These are phyloP conservation scores for Prinsepia uniflora DNA, from an alignment of 306 rosid species.

Conservation along the genomic window DNA sequence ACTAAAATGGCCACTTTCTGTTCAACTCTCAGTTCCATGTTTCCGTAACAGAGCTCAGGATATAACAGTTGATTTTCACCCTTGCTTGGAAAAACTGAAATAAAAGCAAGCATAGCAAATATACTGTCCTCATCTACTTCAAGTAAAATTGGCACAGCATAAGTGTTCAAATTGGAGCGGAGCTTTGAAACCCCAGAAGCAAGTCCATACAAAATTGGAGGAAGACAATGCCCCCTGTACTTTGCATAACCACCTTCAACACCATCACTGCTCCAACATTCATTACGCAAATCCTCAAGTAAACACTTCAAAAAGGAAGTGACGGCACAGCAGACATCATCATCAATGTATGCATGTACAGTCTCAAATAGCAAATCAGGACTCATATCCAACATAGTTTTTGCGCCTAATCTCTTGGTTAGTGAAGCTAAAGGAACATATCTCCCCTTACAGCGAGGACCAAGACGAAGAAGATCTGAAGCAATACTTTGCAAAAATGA, in stretches of 20 bases:
- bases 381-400: constrained; percentile 59
- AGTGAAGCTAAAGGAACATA: constrained; percentile 84
- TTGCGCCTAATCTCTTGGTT: constrained; percentile 86
- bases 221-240: constrained; percentile 70
- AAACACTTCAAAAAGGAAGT: constrained; percentile 84
- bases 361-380: constrained; percentile 60
- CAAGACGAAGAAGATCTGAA: constrained; percentile 66
- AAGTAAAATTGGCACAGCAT: constrained; percentile 74
- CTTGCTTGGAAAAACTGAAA: constrained; percentile 55
- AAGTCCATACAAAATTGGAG: constrained; percentile 72
- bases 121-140: constrained; percentile 85
- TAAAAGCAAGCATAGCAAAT: constrained; percentile 80
- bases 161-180: constrained; percentile 87
- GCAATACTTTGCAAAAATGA: constrained; percentile 64
- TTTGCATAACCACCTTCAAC: constrained; percentile 78
- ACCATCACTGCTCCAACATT: constrained; percentile 82
- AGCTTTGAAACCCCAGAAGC: constrained; percentile 90
- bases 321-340: constrained; percentile 91
- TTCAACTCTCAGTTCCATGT: constrained; percentile 61
- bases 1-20: constrained; percentile 90
- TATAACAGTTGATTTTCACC: constrained; percentile 35
- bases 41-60: constrained; percentile 42
- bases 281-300: constrained; percentile 83
- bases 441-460: constrained; percentile 90
- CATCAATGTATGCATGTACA: constrained; percentile 72